These are phyloP conservation scores for Eucalyptus cladocalyx DNA, from an alignment of 345 rosid species.

Conservation along the genomic window DNA sequence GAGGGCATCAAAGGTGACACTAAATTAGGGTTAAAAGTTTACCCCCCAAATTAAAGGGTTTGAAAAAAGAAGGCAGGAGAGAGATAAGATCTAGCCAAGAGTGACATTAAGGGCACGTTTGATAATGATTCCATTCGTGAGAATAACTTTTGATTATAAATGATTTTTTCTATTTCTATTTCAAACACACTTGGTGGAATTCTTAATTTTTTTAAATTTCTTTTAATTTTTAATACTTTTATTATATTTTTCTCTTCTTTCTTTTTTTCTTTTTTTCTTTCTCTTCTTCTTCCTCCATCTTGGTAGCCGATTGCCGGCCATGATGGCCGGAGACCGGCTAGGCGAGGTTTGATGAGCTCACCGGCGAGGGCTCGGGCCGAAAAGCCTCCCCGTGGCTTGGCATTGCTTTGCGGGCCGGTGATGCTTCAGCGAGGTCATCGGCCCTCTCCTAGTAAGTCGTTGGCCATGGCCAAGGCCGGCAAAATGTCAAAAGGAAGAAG, in stretches of 20 bases:
- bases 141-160: rapidly evolving
- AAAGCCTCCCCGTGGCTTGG: rapidly evolving
- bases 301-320: rapidly evolving
- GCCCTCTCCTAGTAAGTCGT: rapidly evolving
- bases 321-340: rapidly evolving
- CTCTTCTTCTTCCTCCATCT: no score
- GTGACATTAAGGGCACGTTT: rapidly evolving
- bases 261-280: no score
- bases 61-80: not conserved
- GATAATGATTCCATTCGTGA: rapidly evolving
- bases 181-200: rapidly evolving
- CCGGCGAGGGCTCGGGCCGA: rapidly evolving
- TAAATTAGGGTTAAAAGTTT: not conserved
- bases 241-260: no score
- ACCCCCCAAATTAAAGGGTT: not conserved
- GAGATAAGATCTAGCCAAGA: not conserved
- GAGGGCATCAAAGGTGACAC: not conserved
- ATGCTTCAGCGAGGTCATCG: rapidly evolving
- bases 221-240: no score
- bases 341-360: rapidly evolving
- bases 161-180: no score
- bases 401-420: rapidly evolving
- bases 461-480: rapidly evolving
- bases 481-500: no score
- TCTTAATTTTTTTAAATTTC: no score